phyloP scores from a whole-genome alignment of 148 eudicot genomes.

The Limonium bicolor region DNA sequence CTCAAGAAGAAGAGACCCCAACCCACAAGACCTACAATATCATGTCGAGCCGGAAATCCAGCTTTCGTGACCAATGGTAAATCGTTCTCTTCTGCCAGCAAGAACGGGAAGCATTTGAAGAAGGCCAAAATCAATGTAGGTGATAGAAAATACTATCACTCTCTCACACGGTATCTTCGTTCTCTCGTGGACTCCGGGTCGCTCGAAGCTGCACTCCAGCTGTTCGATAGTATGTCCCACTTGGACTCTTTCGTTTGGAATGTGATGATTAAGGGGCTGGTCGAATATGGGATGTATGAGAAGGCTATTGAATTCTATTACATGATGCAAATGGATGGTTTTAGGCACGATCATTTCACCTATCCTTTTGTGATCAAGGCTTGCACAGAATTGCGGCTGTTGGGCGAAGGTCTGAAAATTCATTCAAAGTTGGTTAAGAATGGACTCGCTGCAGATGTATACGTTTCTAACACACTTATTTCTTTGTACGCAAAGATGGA shows the following conservation, averaged over 20 bases:
- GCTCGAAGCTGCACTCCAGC: conserved; percentile 41
- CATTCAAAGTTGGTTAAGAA: conserved; percentile 40
- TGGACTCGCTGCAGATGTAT: conserved; percentile 39
- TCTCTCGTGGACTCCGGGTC: conserved; percentile 26
- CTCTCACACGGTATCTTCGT: conserved; percentile 6
- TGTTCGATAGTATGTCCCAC: conserved; percentile 50
- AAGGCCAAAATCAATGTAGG: background rate
- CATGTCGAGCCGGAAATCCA: background rate
- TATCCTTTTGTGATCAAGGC: conserved; percentile 75
- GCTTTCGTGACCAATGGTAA: background rate
- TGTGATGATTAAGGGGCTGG: conserved; percentile 41
- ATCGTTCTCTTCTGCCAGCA: background rate
- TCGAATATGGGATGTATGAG: conserved; percentile 24
- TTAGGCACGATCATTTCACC: conserved; percentile 44
- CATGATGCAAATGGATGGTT: conserved; percentile 36
- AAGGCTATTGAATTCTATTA: conserved; percentile 31
- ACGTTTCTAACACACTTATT: conserved; percentile 45
- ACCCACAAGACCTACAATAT: background rate
- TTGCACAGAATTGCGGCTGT: conserved; percentile 25
- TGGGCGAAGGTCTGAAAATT: conserved; percentile 33
- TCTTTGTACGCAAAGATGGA: conserved; percentile 55
- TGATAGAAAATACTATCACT: conserved; percentile 2
- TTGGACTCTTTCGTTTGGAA: conserved; percentile 52
- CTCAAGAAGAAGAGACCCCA: background rate
- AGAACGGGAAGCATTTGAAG: background rate